phyloP scores from a whole-genome alignment of 371 early-diverging fungal species.

The Paraphysoderma sedebokerense region DNA sequence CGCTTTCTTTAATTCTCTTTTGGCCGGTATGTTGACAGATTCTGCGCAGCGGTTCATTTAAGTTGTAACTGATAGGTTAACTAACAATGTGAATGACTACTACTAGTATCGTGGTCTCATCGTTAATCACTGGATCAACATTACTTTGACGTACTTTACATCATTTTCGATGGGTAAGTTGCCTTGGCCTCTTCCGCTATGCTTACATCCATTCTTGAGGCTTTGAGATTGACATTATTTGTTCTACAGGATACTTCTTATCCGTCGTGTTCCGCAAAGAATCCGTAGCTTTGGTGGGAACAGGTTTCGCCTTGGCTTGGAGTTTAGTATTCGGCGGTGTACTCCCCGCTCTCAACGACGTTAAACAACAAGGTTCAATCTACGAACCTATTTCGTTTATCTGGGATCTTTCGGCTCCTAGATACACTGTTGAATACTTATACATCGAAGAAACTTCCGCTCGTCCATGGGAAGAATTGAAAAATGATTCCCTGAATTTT shows the following conservation, averaged over 20 bases:
- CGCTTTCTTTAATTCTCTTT: slow-evolving; percentile 23
- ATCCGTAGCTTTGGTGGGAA: slow-evolving; percentile 18
- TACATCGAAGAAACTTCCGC: slow-evolving; percentile 24
- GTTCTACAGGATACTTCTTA: slow-evolving; percentile 24
- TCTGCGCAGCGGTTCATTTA: slow-evolving; percentile 4
- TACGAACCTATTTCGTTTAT: slow-evolving; percentile 9
- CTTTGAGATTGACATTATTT: no score
- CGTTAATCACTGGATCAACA: slow-evolving; percentile 2
- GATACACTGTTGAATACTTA: slow-evolving; percentile 23
- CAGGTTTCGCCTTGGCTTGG: slow-evolving; percentile 26
- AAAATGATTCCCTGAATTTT: no score
- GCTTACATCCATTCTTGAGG: no score
- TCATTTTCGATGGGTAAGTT: slow-evolving; percentile 25
- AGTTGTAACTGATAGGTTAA: no score
- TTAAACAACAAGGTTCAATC: slow-evolving; percentile 4
- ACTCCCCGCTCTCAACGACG: slow-evolving; percentile 17
- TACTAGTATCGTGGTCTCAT: neutral
- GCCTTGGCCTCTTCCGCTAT: no score
- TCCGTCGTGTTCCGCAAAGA: slow-evolving; percentile 15
- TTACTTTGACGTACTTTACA: slow-evolving; percentile 7
- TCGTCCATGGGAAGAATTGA: no score
- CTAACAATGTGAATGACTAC: no score
- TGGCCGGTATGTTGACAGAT: slow-evolving; percentile 8
- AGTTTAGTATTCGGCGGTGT: slow-evolving; percentile 21
- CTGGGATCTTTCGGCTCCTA: slow-evolving; percentile 3